Conservation (phyloP, 768 basidiomycete species). For the Lactarius tabidus region DNA sequence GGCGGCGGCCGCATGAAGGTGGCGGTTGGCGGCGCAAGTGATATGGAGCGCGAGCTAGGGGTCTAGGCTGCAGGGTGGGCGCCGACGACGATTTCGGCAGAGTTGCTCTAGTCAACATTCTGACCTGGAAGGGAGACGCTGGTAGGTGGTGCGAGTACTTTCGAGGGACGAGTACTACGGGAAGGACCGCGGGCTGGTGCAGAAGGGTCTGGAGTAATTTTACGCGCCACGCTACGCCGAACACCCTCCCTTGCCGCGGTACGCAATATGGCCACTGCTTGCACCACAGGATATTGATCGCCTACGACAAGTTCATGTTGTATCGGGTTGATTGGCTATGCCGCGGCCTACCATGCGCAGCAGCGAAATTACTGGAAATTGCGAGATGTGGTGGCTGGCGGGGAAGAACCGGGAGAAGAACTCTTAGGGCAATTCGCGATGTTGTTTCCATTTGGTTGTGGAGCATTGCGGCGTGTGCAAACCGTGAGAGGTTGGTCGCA, state of each 20-base stretch:
- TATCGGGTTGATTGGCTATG: slow-evolving; percentile 36
- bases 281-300: slow-evolving; percentile 46
- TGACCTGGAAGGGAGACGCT: slow-evolving; percentile 25
- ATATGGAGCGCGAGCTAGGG: slow-evolving; percentile 60
- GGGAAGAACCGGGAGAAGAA: slow-evolving; percentile 19
- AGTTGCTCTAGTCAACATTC: slow-evolving; percentile 65
- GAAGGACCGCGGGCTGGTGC: too few relatives aligned
- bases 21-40: slow-evolving; percentile 69
- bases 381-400: slow-evolving; percentile 1
- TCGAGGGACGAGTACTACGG: too few relatives aligned
- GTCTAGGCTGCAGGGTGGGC: slow-evolving; percentile 50
- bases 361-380: not conserved
- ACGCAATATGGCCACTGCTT: slow-evolving; percentile 34
- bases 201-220: slow-evolving; percentile 21
- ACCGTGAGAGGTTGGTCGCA: slow-evolving; percentile 33
- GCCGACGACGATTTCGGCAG: slow-evolving; percentile 75
- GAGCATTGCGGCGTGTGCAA: slow-evolving; percentile 23
- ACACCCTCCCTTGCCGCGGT: too few relatives aligned
- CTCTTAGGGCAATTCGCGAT: slow-evolving; percentile 4
- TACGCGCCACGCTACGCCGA: slow-evolving; percentile 29
- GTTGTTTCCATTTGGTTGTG: slow-evolving; percentile 4
- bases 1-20: slow-evolving; percentile 65
- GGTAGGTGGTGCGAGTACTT: slow-evolving; percentile 27
- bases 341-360: not conserved
- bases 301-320: slow-evolving; percentile 65